These are phyloP conservation scores for Vigna radiata DNA, from an alignment of 306 rosid genomes.

Conservation along the genomic window DNA sequence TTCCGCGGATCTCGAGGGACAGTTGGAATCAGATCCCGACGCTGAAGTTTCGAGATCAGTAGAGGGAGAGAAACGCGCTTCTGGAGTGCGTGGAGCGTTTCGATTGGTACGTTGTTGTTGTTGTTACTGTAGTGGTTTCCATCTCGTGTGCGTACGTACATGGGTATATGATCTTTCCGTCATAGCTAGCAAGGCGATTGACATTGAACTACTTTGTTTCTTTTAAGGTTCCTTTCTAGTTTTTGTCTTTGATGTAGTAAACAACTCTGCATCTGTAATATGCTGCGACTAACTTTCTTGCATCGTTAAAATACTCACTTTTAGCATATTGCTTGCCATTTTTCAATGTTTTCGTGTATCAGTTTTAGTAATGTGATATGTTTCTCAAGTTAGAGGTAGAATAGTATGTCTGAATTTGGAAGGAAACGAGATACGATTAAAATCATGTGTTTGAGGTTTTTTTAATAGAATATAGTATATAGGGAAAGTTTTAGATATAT, in stretches of 20 bases:
- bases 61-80: constrained; percentile 48
- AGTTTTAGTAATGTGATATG: neutral
- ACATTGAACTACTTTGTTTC: neutral
- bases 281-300: constrained; percentile 2
- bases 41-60: constrained; percentile 37
- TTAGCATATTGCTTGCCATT: neutral
- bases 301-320: neutral
- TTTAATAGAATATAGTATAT: neutral
- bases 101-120: constrained; percentile 59
- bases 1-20: constrained; percentile 58
- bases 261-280: neutral
- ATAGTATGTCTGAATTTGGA: constrained; percentile 2
- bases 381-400: constrained; percentile 17
- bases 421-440: neutral
- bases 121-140: neutral
- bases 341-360: neutral
- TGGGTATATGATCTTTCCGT: neutral
- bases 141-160: neutral
- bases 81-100: constrained; percentile 50
- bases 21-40: constrained; percentile 43
- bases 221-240: neutral
- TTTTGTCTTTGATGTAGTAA: neutral
- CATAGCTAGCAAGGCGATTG: neutral
- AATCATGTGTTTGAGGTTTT: neutral
- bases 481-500: neutral